Percentiles rank a stretch among this genome's conserved stretches.
phyloP scores from a whole-genome alignment of 2,329 filamentous ascomycete species.

The Orbilia quercus region DNA sequence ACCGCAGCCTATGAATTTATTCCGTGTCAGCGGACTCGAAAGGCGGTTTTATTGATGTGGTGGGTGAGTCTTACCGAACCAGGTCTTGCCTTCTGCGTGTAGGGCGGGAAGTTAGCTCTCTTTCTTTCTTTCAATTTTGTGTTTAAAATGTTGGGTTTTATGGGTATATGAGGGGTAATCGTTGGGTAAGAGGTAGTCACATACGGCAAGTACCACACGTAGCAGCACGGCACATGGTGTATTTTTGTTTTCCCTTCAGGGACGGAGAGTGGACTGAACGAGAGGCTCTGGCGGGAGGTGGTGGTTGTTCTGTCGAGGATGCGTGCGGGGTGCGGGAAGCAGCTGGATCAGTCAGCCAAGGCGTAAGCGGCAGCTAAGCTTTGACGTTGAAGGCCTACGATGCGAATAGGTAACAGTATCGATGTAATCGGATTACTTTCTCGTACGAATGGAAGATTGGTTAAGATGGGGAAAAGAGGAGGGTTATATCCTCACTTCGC shows the following conservation, averaged over 20 bases:
- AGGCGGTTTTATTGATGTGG: neutral
- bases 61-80: conserved; percentile 32
- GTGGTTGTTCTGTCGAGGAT: neutral
- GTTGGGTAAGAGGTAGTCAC: conserved; percentile 16
- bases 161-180: conserved; percentile 22
- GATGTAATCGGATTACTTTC: neutral
- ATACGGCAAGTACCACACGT: conserved; percentile 48
- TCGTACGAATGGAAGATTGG: neutral
- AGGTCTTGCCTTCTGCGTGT: conserved; percentile 55
- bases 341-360: conserved; percentile 1
- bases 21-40: too few species aligned
- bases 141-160: neutral
- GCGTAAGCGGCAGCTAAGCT: conserved; percentile 11
- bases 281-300: too few species aligned
- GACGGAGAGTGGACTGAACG: too few species aligned
- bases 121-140: too few species aligned
- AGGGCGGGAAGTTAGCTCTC: conserved; percentile 27
- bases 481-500: conserved; percentile 19
- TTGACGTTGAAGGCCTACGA: neutral
- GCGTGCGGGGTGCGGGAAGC: neutral
- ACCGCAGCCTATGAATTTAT: conserved; percentile 35
- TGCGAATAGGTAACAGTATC: neutral
- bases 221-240: conserved; percentile 32
- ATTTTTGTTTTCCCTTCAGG: too few species aligned
- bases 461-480: neutral